These are phyloP conservation scores for Peronospora belbahrii DNA, from an alignment of 352 stramenopile genomes.

Conservation along the genomic window DNA sequence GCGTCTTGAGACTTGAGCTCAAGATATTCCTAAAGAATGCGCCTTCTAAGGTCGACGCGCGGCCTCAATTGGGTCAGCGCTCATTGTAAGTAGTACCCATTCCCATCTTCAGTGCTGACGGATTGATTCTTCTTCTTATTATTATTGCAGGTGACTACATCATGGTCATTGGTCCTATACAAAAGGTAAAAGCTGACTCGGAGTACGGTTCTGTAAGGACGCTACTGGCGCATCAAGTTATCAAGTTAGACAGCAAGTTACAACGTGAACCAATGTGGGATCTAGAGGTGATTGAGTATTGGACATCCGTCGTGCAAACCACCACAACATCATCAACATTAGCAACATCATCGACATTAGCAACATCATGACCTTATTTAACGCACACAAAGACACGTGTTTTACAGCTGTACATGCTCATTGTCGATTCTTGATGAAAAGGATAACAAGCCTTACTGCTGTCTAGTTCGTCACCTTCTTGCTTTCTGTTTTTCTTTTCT, in stretches of 20 bases:
- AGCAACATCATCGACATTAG: no score
- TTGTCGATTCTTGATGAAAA: conserved; percentile 28
- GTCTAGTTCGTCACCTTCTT: neutral
- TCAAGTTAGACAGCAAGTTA: conserved; percentile 43
- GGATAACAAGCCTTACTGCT: conserved; percentile 15
- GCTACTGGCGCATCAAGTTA: conserved; percentile 53
- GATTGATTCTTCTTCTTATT: neutral
- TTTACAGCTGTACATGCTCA: conserved; percentile 17
- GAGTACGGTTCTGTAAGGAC: conserved; percentile 8
- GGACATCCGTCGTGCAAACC: conserved; percentile 31
- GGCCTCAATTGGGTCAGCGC: neutral
- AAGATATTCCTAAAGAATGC: conserved; percentile 58
- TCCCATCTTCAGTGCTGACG: neutral
- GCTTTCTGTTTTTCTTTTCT: conserved; percentile 15
- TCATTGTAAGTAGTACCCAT: neutral
- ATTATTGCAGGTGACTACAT: conserved; percentile 57
- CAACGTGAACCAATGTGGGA: conserved; percentile 64
- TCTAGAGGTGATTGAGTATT: conserved; percentile 70
- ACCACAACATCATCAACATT: conserved; percentile 1
- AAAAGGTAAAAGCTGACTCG: conserved; percentile 25
- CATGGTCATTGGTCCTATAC: conserved; percentile 71
- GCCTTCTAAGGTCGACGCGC: conserved; percentile 35
- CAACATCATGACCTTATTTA: neutral
- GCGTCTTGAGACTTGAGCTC: conserved; percentile 48
- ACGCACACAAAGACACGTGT: conserved; percentile 4